Evolutionary conservation across 495 filamentous ascomycete genomes (phyloP).

Genomic region (Penicillium atrosanguineum): DNA sequence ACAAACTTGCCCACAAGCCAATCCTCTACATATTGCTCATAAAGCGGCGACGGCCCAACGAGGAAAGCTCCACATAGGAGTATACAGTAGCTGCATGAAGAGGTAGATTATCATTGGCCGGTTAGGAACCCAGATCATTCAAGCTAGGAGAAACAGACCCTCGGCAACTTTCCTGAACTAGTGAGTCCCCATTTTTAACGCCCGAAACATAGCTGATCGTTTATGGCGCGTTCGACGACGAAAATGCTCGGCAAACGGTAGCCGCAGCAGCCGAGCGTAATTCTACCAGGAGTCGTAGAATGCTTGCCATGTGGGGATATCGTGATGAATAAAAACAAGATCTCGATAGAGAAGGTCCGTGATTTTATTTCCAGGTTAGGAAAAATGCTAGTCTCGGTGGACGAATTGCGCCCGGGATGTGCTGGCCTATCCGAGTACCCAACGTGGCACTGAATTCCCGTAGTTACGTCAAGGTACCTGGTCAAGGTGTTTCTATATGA

Average conservation of each 20-base stretch:
- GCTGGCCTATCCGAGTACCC: neutral
- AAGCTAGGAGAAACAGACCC: neutral
- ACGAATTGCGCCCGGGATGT: neutral
- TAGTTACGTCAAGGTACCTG: neutral
- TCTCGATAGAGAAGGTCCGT: neutral
- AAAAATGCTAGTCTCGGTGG: conserved; percentile 1
- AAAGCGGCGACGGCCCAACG: too few relatives aligned
- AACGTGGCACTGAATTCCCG: neutral
- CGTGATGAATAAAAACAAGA: conserved; percentile 2
- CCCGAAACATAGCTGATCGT: neutral
- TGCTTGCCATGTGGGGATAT: neutral
- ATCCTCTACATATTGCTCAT: too few relatives aligned
- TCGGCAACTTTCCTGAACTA: neutral
- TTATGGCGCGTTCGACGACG: neutral
- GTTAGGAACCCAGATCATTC: neutral
- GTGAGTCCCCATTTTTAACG: neutral
- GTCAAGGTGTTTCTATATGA: neutral
- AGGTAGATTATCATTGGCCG: conserved; percentile 12
- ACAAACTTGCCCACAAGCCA: too few relatives aligned
- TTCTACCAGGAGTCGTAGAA: neutral
- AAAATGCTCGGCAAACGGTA: conserved; percentile 6
- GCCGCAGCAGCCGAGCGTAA: conserved; percentile 16
- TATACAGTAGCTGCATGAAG: neutral
- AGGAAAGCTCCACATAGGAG: neutral
- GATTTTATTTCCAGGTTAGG: neutral